Conservation (phyloP, 306 rosid species). For the Vicia sativa region DNA sequence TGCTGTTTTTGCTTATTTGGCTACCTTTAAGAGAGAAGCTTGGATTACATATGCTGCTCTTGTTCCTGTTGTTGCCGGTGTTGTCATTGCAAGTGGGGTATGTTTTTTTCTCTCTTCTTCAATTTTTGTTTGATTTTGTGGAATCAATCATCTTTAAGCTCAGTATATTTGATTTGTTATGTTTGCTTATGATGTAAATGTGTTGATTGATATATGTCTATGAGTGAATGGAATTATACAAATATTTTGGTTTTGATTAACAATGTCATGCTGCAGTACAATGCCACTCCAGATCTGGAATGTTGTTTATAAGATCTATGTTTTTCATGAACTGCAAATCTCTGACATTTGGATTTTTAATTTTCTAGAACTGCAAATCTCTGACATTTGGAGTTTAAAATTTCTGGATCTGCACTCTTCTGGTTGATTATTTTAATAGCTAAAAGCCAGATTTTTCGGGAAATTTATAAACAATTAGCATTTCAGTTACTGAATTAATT, state of each 20-base stretch:
- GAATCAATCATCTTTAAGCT: constrained; percentile 3
- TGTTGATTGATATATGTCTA: constrained; percentile 26
- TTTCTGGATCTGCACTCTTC: constrained; percentile 25
- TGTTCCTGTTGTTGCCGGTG: constrained; percentile 96
- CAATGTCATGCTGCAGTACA: no score
- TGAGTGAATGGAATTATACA: constrained; percentile 11
- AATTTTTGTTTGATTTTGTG: constrained; percentile 13
- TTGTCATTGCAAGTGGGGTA: constrained; percentile 99
- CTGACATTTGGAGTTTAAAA: constrained; percentile 8
- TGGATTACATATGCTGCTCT: constrained; percentile 96
- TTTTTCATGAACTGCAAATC: constrained; percentile 21
- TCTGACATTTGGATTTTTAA: constrained; percentile 8
- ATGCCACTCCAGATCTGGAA: constrained; percentile 60
- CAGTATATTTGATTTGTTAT: constrained; percentile 15
- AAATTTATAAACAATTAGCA: constrained; percentile 4
- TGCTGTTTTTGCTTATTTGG: constrained; percentile 84
- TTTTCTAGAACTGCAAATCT: constrained; percentile 30
- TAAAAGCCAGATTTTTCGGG: constrained; percentile 13
- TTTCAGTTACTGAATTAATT: constrained; percentile 10
- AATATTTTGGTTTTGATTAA: no score
- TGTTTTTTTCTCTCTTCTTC: constrained; percentile 22
- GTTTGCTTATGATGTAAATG: neutral
- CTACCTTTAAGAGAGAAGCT: constrained; percentile 87
- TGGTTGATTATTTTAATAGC: constrained; percentile 25
- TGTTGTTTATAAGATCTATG: constrained; percentile 29